Evolutionary conservation across 345 rosid genomes (phyloP).

Genomic region (sweet orange (Citrus sinensis)): DNA sequence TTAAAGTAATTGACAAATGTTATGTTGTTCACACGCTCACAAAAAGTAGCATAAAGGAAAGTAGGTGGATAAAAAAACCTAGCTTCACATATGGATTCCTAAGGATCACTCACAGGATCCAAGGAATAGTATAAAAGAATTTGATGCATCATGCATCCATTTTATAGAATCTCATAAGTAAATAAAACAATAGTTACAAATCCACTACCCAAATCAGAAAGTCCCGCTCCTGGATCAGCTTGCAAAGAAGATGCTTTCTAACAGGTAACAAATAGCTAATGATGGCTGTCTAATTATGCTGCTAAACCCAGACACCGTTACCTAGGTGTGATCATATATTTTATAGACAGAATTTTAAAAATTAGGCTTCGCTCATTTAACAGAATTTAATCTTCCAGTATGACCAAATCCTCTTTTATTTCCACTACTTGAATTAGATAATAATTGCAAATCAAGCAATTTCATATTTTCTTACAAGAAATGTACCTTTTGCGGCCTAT

Average conservation of each 20-base stretch:
- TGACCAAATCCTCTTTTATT: background rate
- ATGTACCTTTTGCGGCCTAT: constrained; percentile 71
- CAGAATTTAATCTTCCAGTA: background rate
- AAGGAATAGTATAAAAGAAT: background rate
- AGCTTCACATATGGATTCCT: too few relatives aligned
- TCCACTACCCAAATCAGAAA: background rate
- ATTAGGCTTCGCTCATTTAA: background rate
- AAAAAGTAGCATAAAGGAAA: background rate
- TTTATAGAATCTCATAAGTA: background rate
- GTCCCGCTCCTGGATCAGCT: background rate
- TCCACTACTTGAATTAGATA: background rate
- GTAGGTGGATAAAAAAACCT: too few relatives aligned
- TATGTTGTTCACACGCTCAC: background rate
- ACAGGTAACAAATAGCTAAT: background rate
- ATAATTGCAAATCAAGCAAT: background rate
- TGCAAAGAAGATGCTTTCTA: background rate
- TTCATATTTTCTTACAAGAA: background rate
- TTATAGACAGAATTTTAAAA: background rate
- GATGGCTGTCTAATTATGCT: background rate
- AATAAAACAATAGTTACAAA: background rate
- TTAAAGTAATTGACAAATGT: background rate
- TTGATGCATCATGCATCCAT: background rate
- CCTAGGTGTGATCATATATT: background rate
- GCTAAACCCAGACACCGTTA: background rate
- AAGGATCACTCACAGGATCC: background rate